Conservation (phyloP, 192 early-diverging fungal genomes). For the Spizellomyces sp. region DNA sequence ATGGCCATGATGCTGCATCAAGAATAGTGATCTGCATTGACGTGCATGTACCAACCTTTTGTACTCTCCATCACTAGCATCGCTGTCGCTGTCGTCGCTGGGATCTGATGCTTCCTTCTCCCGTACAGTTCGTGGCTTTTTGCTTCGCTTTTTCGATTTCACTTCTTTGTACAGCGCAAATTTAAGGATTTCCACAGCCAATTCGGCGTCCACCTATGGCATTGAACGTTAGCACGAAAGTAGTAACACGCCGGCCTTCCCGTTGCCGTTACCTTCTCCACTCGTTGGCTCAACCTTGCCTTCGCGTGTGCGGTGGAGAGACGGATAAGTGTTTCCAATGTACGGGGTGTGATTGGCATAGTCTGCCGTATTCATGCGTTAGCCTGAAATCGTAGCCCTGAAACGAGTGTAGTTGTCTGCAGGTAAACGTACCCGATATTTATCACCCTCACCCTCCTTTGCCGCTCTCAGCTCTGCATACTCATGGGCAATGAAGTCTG, state of each 20-base stretch:
- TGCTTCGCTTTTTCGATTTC: constrained; percentile 47
- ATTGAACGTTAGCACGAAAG: constrained; percentile 74
- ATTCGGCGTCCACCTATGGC: constrained; percentile 70
- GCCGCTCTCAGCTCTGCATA: constrained; percentile 86
- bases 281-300: constrained; percentile 75
- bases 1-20: too few species aligned
- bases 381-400: neutral
- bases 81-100: constrained; percentile 25
- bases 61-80: constrained; percentile 11
- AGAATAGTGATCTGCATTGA: neutral
- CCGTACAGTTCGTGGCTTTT: constrained; percentile 29
- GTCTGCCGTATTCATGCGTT: constrained; percentile 51
- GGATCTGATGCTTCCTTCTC: constrained; percentile 12
- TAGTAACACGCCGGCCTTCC: constrained; percentile 85
- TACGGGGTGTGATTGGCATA: constrained; percentile 96
- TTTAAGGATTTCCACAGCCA: constrained; percentile 78
- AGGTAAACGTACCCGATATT: constrained; percentile 43
- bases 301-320: constrained; percentile 97
- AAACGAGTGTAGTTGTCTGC: too few species aligned
- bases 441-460: constrained; percentile 67
- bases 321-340: constrained; percentile 96
- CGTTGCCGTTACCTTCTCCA: constrained; percentile 81
- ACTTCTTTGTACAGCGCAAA: constrained; percentile 94
- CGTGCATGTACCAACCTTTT: neutral
- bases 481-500: constrained; percentile 76